phyloP scores from a whole-genome alignment of 148 eudicot genomes.

The Cornus kousa region DNA sequence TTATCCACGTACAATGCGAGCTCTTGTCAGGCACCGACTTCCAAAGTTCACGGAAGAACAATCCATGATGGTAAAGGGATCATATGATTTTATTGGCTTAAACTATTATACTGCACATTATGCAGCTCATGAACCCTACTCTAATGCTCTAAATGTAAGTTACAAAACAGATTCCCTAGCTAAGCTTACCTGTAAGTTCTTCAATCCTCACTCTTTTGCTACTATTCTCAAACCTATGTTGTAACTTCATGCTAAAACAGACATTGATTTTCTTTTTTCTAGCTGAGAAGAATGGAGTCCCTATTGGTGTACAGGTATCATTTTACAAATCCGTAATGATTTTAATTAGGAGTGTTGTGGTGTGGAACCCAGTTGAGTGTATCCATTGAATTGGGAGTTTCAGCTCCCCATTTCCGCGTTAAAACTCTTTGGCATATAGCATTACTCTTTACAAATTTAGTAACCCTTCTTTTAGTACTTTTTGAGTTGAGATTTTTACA shows the following conservation, averaged over 20 bases:
- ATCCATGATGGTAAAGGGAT: slow-evolving; percentile 25
- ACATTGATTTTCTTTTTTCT: neutral
- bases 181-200: slow-evolving; percentile 30
- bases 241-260: too few relatives aligned
- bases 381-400: too few relatives aligned
- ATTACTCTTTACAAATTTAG: too few relatives aligned
- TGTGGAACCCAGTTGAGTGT: too few relatives aligned
- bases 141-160: slow-evolving; percentile 17
- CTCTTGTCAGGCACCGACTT: slow-evolving; percentile 18
- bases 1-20: slow-evolving; percentile 19
- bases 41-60: slow-evolving; percentile 28
- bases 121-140: slow-evolving; percentile 24
- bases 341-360: too few relatives aligned
- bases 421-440: too few relatives aligned
- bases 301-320: slow-evolving; percentile 27
- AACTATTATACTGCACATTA: slow-evolving; percentile 53
- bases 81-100: slow-evolving; percentile 51
- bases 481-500: too few relatives aligned
- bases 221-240: too few relatives aligned
- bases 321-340: too few relatives aligned
- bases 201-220: neutral
- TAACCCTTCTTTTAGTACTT: too few relatives aligned
- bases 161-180: slow-evolving; percentile 32
- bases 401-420: too few relatives aligned
- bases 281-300: slow-evolving; percentile 45